Conservation (phyloP, 1,284 basidiomycete species). For the Ceratobasidium sp. region DNA sequence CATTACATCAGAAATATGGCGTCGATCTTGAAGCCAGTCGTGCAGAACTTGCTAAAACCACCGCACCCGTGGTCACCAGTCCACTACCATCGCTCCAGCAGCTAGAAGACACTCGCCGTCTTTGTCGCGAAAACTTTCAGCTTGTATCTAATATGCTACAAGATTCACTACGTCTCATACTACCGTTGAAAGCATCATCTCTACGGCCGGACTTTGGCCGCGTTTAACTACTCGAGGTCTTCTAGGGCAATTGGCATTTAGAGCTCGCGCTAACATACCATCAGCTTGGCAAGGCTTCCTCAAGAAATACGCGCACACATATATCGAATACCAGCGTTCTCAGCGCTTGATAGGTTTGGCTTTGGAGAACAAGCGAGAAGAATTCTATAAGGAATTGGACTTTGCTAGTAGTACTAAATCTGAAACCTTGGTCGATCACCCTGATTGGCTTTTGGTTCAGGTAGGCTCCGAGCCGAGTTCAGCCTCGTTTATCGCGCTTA, state of each 20-base stretch:
- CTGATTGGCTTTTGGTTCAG: constrained; percentile 30
- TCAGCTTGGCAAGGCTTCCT: not conserved
- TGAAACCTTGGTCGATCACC: not conserved
- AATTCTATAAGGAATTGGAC: constrained; percentile 28
- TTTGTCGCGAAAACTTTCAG: not conserved
- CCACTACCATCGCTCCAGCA: not conserved
- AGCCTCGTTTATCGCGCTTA: not conserved
- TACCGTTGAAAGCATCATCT: not conserved
- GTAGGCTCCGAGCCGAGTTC: not conserved
- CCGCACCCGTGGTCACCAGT: no score
- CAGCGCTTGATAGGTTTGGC: constrained; percentile 13
- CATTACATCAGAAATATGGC: not conserved
- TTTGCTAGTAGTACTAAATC: not conserved
- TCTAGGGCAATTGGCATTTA: constrained; percentile 2
- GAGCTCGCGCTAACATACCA: not conserved
- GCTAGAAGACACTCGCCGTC: not conserved
- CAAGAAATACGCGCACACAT: constrained; percentile 17
- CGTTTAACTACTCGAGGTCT: not conserved
- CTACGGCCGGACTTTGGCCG: constrained; percentile 31
- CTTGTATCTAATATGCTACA: not conserved
- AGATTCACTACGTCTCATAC: not conserved
- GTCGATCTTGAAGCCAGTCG: not conserved
- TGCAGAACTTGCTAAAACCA: not conserved
- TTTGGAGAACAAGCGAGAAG: not conserved
- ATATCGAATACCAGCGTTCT: constrained; percentile 18